A percentile compares a stretch with the other conserved stretches of the same genome.
phyloP scores from a whole-genome alignment of 768 basidiomycete species.

The Termitomyces sp. region DNA sequence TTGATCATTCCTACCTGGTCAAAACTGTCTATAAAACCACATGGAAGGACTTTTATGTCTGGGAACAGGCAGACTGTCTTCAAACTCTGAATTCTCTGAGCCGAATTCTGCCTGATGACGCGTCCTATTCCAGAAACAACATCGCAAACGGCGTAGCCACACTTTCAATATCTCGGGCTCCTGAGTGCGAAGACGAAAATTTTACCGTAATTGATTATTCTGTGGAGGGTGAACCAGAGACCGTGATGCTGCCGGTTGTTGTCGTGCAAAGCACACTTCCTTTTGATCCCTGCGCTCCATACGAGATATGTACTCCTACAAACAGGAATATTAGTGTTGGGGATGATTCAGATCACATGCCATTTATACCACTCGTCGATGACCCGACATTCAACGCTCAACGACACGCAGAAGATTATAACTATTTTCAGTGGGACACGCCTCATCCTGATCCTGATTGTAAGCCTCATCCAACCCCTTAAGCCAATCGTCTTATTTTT shows the following conservation, averaged over 20 bases:
- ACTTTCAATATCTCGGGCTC: not conserved
- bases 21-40: slow-evolving; percentile 8
- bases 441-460: slow-evolving; percentile 28
- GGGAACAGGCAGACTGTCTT: slow-evolving; percentile 18
- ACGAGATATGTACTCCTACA: slow-evolving; percentile 54
- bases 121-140: not conserved
- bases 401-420: slow-evolving; percentile 37
- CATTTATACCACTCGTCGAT: slow-evolving; percentile 60
- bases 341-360: slow-evolving; percentile 53
- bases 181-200: slow-evolving; percentile 3
- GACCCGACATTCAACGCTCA: slow-evolving; percentile 45
- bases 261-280: slow-evolving; percentile 9
- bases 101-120: not conserved
- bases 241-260: slow-evolving; percentile 9
- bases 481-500: not conserved
- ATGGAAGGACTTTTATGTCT: slow-evolving; percentile 19
- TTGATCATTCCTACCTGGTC: slow-evolving; percentile 2
- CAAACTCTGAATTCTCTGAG: slow-evolving; percentile 13
- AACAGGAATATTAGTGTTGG: slow-evolving; percentile 43
- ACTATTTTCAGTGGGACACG: slow-evolving; percentile 46
- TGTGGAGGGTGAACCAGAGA: not conserved
- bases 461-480: slow-evolving; percentile 16
- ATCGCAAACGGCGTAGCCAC: not conserved
- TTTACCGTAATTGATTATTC: slow-evolving; percentile 13
- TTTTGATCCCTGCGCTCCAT: slow-evolving; percentile 28